Conservation (phyloP, 2,329 filamentous ascomycete genomes). For the Sporothrix sp. region DNA sequence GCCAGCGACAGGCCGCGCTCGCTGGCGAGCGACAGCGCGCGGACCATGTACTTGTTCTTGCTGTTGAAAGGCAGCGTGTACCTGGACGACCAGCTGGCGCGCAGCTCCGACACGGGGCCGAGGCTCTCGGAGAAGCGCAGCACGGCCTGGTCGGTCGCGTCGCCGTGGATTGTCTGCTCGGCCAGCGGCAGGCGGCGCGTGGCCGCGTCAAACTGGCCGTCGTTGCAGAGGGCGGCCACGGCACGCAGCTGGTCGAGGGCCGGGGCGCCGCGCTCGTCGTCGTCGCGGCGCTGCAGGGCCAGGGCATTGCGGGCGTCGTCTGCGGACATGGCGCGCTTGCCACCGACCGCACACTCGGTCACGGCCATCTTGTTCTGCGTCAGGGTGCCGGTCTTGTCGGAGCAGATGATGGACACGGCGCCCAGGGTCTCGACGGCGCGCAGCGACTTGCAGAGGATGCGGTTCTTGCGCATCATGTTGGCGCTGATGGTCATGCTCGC, state of each 20-base stretch:
- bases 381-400: conserved; percentile 66
- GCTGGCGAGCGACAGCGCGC: conserved; percentile 41
- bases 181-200: conserved; percentile 49
- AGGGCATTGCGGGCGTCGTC: conserved; percentile 40
- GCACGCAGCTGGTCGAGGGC: conserved; percentile 50
- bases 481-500: conserved; percentile 66
- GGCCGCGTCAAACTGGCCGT: conserved; percentile 61
- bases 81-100: conserved; percentile 52
- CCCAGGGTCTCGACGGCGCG: conserved; percentile 71
- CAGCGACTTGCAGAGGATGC: conserved; percentile 69
- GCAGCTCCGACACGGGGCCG: conserved; percentile 48
- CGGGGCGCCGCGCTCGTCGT: background rate
- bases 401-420: conserved; percentile 63
- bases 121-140: conserved; percentile 61
- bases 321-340: conserved; percentile 36
- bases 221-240: conserved; percentile 60
- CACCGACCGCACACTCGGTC: conserved; percentile 57
- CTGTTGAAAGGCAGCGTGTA: conserved; percentile 69
- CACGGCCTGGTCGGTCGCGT: conserved; percentile 68
- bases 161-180: conserved; percentile 58
- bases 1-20: conserved; percentile 27
- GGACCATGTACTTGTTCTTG: conserved; percentile 76
- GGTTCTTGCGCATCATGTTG: conserved; percentile 66
- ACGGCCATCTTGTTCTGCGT: conserved; percentile 66
- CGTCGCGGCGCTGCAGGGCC: conserved; percentile 20